A percentile compares a stretch with the other conserved stretches of the same genome.
Conservation (phyloP, 345 rosid genomes). For the Fremontodendron californicum region DNA sequence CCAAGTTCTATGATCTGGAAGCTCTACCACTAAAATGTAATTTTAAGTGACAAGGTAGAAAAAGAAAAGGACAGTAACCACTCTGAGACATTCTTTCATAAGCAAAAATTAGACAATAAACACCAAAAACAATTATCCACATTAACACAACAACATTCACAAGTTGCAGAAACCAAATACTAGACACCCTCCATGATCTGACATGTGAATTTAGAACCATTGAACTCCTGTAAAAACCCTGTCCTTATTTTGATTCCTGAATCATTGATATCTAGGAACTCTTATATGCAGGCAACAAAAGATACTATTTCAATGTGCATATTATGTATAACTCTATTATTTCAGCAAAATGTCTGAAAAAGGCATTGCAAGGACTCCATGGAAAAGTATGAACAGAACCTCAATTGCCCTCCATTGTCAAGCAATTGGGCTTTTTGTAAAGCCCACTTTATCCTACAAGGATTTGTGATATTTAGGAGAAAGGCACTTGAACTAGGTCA, state of each 20-base stretch:
- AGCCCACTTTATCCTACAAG: not conserved
- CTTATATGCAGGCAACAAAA: not conserved
- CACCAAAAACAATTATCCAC: not conserved
- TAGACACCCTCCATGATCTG: not conserved
- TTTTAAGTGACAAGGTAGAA: not conserved
- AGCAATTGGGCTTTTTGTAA: not conserved
- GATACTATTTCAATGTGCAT: not conserved
- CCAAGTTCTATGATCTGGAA: not conserved
- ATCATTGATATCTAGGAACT: not conserved
- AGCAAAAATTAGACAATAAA: not conserved
- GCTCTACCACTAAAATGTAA: not conserved
- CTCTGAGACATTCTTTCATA: not conserved
- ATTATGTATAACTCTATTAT: not conserved
- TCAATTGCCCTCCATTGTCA: not conserved
- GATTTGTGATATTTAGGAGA: not conserved
- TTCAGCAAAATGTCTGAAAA: not conserved
- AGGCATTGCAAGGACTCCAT: not conserved
- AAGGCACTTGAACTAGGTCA: not conserved
- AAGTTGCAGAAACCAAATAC: slow-evolving; percentile 2
- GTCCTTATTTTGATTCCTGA: not conserved
- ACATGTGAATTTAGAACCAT: not conserved
- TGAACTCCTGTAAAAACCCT: not conserved
- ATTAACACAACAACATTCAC: not conserved
- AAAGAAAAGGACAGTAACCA: not conserved
- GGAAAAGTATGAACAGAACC: not conserved